phyloP scores from a whole-genome alignment of 768 basidiomycete genomes.

The Boletus vinaceobasis region DNA sequence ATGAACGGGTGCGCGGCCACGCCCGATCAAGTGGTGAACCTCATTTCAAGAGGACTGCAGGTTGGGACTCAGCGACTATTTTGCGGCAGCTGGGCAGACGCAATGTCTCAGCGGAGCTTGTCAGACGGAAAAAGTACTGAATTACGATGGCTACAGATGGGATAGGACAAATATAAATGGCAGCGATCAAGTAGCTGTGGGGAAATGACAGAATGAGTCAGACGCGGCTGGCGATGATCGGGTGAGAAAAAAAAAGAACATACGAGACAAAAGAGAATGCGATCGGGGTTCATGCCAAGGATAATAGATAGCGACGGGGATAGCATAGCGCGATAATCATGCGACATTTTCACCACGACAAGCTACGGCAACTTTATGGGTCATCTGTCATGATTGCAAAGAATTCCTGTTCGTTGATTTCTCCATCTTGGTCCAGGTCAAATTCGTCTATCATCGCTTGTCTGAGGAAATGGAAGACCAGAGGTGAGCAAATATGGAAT shows the following conservation, averaged over 20 bases:
- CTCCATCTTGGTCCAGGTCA: constrained; percentile 96
- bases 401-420: constrained; percentile 96
- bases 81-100: background rate
- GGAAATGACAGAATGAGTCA: constrained; percentile 14
- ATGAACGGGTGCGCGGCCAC: background rate
- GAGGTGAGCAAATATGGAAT: constrained; percentile 31
- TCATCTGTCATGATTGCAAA: constrained; percentile 97
- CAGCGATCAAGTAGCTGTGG: constrained; percentile 23
- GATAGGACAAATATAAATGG: constrained; percentile 13
- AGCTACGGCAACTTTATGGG: constrained; percentile 39
- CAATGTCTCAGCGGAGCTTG: constrained; percentile 23
- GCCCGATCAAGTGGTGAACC: constrained; percentile 11
- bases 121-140: constrained; percentile 2
- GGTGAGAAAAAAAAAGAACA: constrained; percentile 20
- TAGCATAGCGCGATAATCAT: constrained; percentile 7
- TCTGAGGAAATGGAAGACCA: constrained; percentile 43
- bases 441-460: constrained; percentile 99
- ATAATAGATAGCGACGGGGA: constrained; percentile 19
- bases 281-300: constrained; percentile 22
- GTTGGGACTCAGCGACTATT: constrained; percentile 18
- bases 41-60: constrained; percentile 9
- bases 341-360: background rate
- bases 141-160: constrained; percentile 20
- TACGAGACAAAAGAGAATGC: constrained; percentile 13
- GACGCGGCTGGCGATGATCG: constrained; percentile 11